Conservation (phyloP, 306 rosid species). For the Cucurbita moschata region DNA sequence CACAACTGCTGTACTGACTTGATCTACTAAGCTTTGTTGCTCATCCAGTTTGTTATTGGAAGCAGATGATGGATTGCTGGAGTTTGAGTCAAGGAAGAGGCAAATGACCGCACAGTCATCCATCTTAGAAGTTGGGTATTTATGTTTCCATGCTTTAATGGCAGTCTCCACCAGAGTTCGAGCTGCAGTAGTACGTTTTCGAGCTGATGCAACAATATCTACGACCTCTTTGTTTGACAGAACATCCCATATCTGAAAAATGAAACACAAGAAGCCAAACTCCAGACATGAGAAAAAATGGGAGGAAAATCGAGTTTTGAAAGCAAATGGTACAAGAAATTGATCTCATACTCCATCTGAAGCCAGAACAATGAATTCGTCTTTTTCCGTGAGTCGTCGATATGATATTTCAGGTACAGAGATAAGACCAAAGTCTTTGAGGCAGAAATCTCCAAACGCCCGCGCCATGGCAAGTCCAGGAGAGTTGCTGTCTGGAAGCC, state of each 20-base stretch:
- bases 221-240: constrained; percentile 90
- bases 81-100: constrained; percentile 54
- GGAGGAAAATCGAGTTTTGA: not conserved
- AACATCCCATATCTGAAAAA: constrained; percentile 83
- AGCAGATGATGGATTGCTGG: constrained; percentile 27
- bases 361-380: constrained; percentile 79
- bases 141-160: constrained; percentile 63
- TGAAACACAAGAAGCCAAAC: not conserved
- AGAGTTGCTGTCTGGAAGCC: constrained; percentile 87
- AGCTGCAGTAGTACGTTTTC: constrained; percentile 54
- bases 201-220: constrained; percentile 63
- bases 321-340: not conserved
- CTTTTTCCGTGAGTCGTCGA: constrained; percentile 51
- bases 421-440: constrained; percentile 90
- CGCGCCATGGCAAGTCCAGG: constrained; percentile 99
- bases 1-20: constrained; percentile 17
- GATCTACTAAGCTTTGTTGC: constrained; percentile 13
- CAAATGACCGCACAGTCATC: constrained; percentile 96
- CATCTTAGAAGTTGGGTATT: constrained; percentile 86
- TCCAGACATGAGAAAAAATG: constrained; percentile 1
- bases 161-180: constrained; percentile 80
- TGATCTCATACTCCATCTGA: constrained; percentile 74
- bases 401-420: constrained; percentile 84
- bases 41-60: constrained; percentile 32
- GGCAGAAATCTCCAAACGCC: constrained; percentile 97